phyloP scores from a whole-genome alignment of 768 basidiomycete genomes.

The Russula abietina region DNA sequence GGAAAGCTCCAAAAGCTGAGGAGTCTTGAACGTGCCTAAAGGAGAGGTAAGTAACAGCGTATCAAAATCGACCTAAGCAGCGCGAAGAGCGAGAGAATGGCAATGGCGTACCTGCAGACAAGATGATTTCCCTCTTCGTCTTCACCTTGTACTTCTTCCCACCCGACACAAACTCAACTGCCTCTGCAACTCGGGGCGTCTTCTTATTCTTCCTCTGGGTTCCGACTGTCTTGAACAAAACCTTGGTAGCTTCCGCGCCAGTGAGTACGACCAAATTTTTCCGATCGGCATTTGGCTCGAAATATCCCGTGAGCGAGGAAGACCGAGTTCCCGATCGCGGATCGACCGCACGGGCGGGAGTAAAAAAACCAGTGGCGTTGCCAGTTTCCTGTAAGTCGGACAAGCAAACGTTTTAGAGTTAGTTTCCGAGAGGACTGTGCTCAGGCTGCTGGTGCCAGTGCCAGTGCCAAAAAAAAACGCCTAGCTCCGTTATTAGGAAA shows the following conservation, averaged over 20 bases:
- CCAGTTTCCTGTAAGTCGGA: conserved; percentile 12
- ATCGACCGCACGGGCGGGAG: conserved; percentile 22
- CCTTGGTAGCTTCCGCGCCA: conserved; percentile 18
- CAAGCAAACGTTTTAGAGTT: not conserved
- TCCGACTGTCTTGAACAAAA: conserved; percentile 8
- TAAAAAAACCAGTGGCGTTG: conserved; percentile 21
- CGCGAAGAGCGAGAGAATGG: not conserved
- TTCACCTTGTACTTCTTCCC: conserved; percentile 31
- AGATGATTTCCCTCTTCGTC: conserved; percentile 38
- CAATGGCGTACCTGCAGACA: conserved; percentile 28
- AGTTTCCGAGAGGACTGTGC: not conserved
- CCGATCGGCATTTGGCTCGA: conserved; percentile 19
- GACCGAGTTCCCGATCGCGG: conserved; percentile 22
- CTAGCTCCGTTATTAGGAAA: no score
- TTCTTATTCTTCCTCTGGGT: conserved; percentile 3
- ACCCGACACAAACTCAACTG: conserved; percentile 31
- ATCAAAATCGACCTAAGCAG: not conserved
- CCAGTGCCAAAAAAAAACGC: not conserved
- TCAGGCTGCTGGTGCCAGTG: no score
- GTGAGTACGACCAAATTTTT: conserved; percentile 22
- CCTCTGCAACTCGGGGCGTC: conserved; percentile 30
- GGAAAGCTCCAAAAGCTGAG: conserved; percentile 29
- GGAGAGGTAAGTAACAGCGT: no score
- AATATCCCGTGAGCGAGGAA: conserved; percentile 22
- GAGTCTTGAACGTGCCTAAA: conserved; percentile 35